phyloP scores from a whole-genome alignment of 148 eudicot species.

The Suaeda aralocaspica region DNA sequence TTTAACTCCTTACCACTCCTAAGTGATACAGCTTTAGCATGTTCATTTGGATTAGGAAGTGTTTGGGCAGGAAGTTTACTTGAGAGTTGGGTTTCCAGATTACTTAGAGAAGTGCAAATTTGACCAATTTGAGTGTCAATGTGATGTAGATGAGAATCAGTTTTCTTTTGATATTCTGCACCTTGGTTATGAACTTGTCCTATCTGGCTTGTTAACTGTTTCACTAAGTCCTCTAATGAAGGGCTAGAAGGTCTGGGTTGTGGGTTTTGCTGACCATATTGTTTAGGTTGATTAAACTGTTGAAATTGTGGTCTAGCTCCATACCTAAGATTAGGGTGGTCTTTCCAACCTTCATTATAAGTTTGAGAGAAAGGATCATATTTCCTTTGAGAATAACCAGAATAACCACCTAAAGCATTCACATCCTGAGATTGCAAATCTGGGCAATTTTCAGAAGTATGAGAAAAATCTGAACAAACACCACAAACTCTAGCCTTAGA shows the following conservation, averaged over 20 bases:
- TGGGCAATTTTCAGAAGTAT: background rate
- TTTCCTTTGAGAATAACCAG: background rate
- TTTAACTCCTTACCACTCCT: background rate
- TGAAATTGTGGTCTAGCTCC: background rate
- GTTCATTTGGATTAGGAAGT: background rate
- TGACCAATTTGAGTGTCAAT: constrained; percentile 9
- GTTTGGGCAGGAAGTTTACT: constrained; percentile 9
- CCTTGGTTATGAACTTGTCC: background rate
- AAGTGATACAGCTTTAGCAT: background rate
- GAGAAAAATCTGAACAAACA: background rate
- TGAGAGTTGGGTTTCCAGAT: constrained; percentile 1
- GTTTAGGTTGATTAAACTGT: no score
- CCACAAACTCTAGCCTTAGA: background rate
- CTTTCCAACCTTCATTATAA: constrained; percentile 8
- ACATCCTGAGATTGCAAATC: background rate
- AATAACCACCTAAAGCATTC: constrained; percentile 8
- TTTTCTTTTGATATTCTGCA: constrained; percentile 4
- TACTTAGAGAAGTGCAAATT: constrained; percentile 11
- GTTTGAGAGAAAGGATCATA: no score
- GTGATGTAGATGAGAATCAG: constrained; percentile 3
- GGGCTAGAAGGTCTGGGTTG: background rate
- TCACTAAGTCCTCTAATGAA: constrained; percentile 7
- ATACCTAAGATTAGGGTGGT: constrained; percentile 9
- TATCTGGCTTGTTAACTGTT: constrained; percentile 11
- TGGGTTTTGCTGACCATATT: background rate